A percentile compares a stretch with the other conserved stretches of the same genome.
Evolutionary conservation across 78 protist species (phyloP).

Genomic region (Kipferlia bialata): DNA sequence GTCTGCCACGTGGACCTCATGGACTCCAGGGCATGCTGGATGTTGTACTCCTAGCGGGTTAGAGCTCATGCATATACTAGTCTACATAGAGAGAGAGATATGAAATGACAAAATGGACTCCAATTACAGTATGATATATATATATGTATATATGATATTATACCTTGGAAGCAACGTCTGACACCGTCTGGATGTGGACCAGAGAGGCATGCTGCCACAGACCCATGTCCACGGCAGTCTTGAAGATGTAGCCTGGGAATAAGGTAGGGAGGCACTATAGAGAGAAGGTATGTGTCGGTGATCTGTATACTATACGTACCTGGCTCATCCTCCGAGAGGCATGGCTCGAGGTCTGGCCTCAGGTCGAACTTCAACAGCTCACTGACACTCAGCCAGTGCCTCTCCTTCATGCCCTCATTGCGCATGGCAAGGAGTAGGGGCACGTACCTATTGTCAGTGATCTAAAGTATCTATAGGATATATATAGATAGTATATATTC

Average conservation of each 20-base stretch:
- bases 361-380: conserved; percentile 17
- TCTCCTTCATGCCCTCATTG: conserved; percentile 57
- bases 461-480: too few relatives aligned
- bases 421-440: conserved; percentile 68
- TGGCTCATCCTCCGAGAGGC: too few relatives aligned
- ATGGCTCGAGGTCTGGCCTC: conserved; percentile 14
- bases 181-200: conserved; percentile 20
- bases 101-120: background rate
- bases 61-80: too few relatives aligned
- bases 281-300: too few relatives aligned
- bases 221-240: conserved; percentile 3
- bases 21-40: background rate
- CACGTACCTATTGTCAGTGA: too few relatives aligned
- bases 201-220: conserved; percentile 20
- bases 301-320: too few relatives aligned
- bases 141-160: too few relatives aligned
- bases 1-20: too few relatives aligned
- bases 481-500: conserved; percentile 67
- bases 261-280: background rate
- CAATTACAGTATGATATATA: background rate
- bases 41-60: too few relatives aligned
- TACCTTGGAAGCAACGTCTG: background rate
- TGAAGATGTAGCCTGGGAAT: conserved; percentile 21
- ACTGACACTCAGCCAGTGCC: conserved; percentile 59
- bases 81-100: too few relatives aligned